Evolutionary conservation across 73 alveolate genomes (phyloP).

Genomic region (Paramecium pentaurelia): DNA sequence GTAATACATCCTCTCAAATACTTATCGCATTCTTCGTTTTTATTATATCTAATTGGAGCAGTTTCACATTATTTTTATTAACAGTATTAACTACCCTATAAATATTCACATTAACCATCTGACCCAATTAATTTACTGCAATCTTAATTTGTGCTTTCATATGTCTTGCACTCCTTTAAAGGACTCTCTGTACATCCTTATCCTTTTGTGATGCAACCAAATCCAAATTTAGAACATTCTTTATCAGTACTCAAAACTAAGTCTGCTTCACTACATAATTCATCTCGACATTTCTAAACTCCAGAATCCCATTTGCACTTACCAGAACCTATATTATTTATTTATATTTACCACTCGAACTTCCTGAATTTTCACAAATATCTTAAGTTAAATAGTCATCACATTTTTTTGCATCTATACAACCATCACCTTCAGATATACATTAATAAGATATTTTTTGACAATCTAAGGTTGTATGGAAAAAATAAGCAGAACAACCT

Average conservation of each 20-base stretch:
- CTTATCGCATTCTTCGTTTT: background rate
- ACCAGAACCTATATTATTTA: background rate
- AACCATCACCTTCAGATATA: background rate
- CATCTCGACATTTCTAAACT: background rate
- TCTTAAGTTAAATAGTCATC: background rate
- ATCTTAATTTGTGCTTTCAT: background rate
- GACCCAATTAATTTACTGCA: background rate
- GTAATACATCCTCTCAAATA: background rate
- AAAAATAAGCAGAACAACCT: slow-evolving; percentile 8
- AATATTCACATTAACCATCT: background rate
- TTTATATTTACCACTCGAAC: background rate
- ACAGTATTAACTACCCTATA: background rate
- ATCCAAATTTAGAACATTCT: background rate
- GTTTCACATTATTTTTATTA: background rate
- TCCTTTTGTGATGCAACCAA: slow-evolving; percentile 10
- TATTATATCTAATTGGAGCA: background rate
- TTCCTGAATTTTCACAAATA: background rate
- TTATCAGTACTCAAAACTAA: background rate
- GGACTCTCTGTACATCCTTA: background rate
- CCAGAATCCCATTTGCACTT: background rate
- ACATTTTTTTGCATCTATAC: background rate
- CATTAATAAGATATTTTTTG: background rate
- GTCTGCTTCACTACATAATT: background rate
- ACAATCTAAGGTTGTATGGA: background rate
- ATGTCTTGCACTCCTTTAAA: background rate